Evolutionary conservation across 2,329 filamentous ascomycete genomes (phyloP).

Genomic region (Verticillium albo-atrum): DNA sequence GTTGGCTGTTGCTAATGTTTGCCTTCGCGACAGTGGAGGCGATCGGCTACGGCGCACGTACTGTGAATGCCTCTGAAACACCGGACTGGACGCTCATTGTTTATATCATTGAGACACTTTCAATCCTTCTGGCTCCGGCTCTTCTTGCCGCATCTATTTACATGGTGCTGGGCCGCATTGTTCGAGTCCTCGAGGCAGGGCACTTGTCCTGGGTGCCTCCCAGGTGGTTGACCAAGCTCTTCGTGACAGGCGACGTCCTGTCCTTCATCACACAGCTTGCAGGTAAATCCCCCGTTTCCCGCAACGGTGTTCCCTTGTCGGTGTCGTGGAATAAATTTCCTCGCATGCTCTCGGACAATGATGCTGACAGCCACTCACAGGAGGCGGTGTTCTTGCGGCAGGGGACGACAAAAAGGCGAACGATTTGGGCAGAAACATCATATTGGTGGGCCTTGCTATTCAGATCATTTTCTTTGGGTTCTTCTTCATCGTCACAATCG

Average conservation of each 20-base stretch:
- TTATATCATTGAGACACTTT: slow-evolving; percentile 4
- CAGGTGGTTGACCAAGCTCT: slow-evolving; percentile 46
- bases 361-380: no score
- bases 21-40: not conserved
- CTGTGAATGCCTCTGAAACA: not conserved
- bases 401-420: no score
- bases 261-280: slow-evolving; percentile 46
- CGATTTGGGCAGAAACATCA: no score
- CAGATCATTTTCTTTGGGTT: no score
- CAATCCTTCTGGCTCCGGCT: slow-evolving; percentile 4
- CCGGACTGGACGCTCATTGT: not conserved
- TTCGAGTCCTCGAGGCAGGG: not conserved
- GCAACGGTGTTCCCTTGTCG: slow-evolving; percentile 49
- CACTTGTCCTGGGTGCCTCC: not conserved
- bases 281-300: slow-evolving; percentile 39
- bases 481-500: no score
- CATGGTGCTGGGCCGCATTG: slow-evolving; percentile 8
- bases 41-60: not conserved
- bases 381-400: no score
- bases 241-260: slow-evolving; percentile 49
- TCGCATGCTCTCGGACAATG: no score
- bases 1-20: no score
- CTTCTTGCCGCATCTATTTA: slow-evolving; percentile 8
- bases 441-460: no score
- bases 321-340: slow-evolving; percentile 22